Conservation (phyloP, 169 alveolate genomes). For the Fabrea salina region DNA sequence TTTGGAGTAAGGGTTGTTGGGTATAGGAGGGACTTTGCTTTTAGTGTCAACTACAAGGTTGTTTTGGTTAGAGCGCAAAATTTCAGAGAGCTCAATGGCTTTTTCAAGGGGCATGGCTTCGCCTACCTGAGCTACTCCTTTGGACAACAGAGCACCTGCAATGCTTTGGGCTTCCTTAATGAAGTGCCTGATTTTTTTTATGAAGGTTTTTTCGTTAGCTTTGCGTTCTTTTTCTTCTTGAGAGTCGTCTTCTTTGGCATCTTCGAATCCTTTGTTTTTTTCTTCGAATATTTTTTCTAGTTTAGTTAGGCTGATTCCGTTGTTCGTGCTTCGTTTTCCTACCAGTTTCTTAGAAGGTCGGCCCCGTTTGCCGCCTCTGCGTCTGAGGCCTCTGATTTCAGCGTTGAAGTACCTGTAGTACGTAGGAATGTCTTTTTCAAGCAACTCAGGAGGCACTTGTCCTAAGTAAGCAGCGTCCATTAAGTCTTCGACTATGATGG, state of each 20-base stretch:
- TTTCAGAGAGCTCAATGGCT: constrained; percentile 49
- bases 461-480: neutral
- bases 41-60: neutral
- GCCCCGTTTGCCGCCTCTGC: neutral
- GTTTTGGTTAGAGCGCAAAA: constrained; percentile 43
- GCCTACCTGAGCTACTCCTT: constrained; percentile 57
- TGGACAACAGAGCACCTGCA: constrained; percentile 36
- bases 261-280: constrained; percentile 32
- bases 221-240: constrained; percentile 45
- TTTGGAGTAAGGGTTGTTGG: constrained; percentile 38
- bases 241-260: constrained; percentile 44
- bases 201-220: constrained; percentile 39
- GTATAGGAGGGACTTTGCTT: constrained; percentile 44
- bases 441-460: neutral
- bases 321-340: neutral
- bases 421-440: neutral
- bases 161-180: constrained; percentile 43
- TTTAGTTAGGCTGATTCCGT: neutral
- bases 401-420: neutral
- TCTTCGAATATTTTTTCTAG: constrained; percentile 43
- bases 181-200: constrained; percentile 38
- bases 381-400: constrained; percentile 24
- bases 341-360: neutral
- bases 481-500: neutral
- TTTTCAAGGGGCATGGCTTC: constrained; percentile 47